Evolutionary conservation across 495 filamentous ascomycete genomes (phyloP).

Genomic region (Penicillium salamii): DNA sequence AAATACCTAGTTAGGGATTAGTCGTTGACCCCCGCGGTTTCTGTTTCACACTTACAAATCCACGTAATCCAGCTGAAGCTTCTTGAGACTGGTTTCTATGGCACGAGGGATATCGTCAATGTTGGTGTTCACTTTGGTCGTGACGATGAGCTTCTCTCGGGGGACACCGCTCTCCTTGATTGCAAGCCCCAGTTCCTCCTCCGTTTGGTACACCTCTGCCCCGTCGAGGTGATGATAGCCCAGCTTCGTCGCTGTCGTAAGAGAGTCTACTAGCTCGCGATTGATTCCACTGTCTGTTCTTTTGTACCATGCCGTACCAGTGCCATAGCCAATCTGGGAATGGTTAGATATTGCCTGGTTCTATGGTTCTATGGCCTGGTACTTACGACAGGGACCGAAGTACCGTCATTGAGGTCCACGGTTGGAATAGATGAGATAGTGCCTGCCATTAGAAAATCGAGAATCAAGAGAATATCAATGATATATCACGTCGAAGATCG

Average conservation of each 20-base stretch:
- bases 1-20: constrained; percentile 56
- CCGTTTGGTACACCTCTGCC: constrained; percentile 81
- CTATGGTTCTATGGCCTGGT: neutral
- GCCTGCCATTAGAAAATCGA: constrained; percentile 13
- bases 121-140: constrained; percentile 65
- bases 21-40: neutral
- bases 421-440: constrained; percentile 35
- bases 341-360: neutral
- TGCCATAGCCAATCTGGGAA: constrained; percentile 68
- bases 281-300: constrained; percentile 34
- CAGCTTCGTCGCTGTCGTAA: constrained; percentile 65
- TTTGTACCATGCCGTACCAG: constrained; percentile 62
- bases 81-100: constrained; percentile 70
- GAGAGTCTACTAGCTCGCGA: constrained; percentile 49
- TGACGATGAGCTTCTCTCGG: constrained; percentile 70
- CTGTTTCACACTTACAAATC: constrained; percentile 54
- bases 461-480: neutral
- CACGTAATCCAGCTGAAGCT: constrained; percentile 74
- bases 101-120: constrained; percentile 59
- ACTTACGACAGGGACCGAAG: constrained; percentile 68
- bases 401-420: constrained; percentile 69
- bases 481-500: too few relatives aligned
- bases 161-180: constrained; percentile 66
- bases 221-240: constrained; percentile 78
- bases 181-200: constrained; percentile 69